Base-by-base conservation (phyloP, 352 stramenopile species). In the Pythium guiyangense region DNA sequence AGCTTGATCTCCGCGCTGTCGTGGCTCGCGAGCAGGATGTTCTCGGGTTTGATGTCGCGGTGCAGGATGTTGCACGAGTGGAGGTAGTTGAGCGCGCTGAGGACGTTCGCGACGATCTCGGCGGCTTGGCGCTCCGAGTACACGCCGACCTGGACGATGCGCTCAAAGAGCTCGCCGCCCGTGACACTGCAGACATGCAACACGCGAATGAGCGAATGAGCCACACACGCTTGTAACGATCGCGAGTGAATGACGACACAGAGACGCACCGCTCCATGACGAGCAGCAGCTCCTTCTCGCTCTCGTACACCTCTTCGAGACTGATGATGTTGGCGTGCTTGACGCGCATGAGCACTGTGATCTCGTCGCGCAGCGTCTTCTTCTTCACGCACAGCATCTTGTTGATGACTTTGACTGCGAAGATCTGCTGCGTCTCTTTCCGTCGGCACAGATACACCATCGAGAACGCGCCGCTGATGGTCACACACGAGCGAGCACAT, bases 291-390 rank as follows among this genome's bases (percentile, higher is more conserved):
- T 94, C 85, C 56, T 84, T 84, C 66, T 94, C 85, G 59, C 83
- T 92, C 66, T 92, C 85, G 59, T 91, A 92, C 10, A 94, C 77
- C 46, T 92, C 85, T 42, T 92, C 79, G 34, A 92, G 81, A 52
- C 79, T 90, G 66, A 94, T 94, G 56, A 92, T 93, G 68, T 94
- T 92, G 47, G 81, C 69, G 71, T 93, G 83, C 57, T 94, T 90
- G 56, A 94, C 76, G 31, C 83, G 83, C 57, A 92, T 70, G 52
- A 95, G 68, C 57, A 92, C 84, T 22, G 82, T 88, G 66, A 94
- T 92, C 72, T 94, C 84, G 55, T 94, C 83, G n/a, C 83, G 74
- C 52, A 94, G 64, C 27, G 77, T 86, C 57, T 92, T 93, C 70
- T 91, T 93, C 71, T 91, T 91, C 27, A 93, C 74, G 45, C 83